phyloP scores from a whole-genome alignment of 2,329 filamentous ascomycete species.

The Chrysosphaeria jannelii region DNA sequence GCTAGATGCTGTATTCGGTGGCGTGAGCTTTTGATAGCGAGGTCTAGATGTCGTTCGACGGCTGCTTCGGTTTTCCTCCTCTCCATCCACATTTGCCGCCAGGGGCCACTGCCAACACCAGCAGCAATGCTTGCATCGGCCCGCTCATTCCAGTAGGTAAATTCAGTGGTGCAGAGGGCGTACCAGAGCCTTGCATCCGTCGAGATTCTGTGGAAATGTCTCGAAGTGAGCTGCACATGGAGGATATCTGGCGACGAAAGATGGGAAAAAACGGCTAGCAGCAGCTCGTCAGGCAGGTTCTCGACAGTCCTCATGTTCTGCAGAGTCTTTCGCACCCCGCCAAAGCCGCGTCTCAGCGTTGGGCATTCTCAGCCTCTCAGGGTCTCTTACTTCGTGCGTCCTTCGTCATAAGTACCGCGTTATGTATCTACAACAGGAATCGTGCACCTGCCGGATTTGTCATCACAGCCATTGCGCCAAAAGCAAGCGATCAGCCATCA shows the following conservation, averaged over 20 bases:
- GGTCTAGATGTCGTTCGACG: conserved; percentile 27
- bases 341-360: no score
- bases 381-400: no score
- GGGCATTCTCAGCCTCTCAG: no score
- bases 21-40: conserved; percentile 39
- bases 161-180: conserved; percentile 35
- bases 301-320: conserved; percentile 12
- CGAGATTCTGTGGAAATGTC: conserved; percentile 30
- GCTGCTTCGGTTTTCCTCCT: conserved; percentile 21
- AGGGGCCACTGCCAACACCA: conserved; percentile 21
- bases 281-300: conserved; percentile 51
- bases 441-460: no score
- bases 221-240: conserved; percentile 23
- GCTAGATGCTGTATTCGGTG: conserved; percentile 39
- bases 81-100: conserved; percentile 37
- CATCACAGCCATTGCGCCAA: no score
- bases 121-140: conserved; percentile 29
- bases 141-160: conserved; percentile 41
- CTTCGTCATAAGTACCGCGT: no score
- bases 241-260: conserved; percentile 21
- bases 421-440: no score
- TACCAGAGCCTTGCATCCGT: conserved; percentile 57
- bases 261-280: conserved; percentile 46
- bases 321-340: no score
- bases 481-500: no score